Evolutionary conservation across 768 basidiomycete species (phyloP), one percentile per base, ranked within the genome.

Genomic region (Vararia minispora): DNA sequence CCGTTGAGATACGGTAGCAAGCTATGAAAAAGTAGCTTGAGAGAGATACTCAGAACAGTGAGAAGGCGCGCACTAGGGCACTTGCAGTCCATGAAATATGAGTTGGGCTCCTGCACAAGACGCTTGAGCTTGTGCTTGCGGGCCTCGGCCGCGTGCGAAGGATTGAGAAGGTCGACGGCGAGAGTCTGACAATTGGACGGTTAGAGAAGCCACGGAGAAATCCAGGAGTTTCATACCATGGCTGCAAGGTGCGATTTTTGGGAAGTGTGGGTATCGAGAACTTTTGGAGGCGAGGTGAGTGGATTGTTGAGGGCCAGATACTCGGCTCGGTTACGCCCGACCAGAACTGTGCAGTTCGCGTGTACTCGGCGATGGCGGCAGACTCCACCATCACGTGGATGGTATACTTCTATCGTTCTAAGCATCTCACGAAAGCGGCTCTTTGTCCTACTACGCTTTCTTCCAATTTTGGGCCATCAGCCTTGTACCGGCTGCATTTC

Each of bases 21-120:
- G 89, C 89, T 87, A 50, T n/a, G 37, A 20, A 25, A n/a, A 12
- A 26, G 13, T 7, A 9, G 14, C 11, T 6, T 31, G 34, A 5
- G 22, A 14, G 18, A 34, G 24, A 36, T 21, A 43, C 27, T 14
- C 39, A 42, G 45, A 33, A 33, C 20, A 44, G 36, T 39, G 48
- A 50, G 44, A 39, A 39, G 36, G 40, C 32, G 21, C 79, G 43
- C 45, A 89, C 88, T 91, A 53, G 94, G 81, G 68, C 94, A 98
- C 66, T 98, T 99, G 54, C 98, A 92, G 56, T 99, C 95, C 95
- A 99, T 98, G 69, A 98, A 98, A 69, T 88, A 98, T 25, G 94
- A 98, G 68, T 97, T 90, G 49, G 95, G 95, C 37, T 82, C 82
- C 67, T 97, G 95, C 52, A 99, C 95, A 54, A 98, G 81, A 61